A percentile compares a stretch with the other conserved stretches of the same genome.
These are phyloP conservation scores for Lactarius indigo DNA, from an alignment of 768 basidiomycete genomes.

Conservation along the genomic window DNA sequence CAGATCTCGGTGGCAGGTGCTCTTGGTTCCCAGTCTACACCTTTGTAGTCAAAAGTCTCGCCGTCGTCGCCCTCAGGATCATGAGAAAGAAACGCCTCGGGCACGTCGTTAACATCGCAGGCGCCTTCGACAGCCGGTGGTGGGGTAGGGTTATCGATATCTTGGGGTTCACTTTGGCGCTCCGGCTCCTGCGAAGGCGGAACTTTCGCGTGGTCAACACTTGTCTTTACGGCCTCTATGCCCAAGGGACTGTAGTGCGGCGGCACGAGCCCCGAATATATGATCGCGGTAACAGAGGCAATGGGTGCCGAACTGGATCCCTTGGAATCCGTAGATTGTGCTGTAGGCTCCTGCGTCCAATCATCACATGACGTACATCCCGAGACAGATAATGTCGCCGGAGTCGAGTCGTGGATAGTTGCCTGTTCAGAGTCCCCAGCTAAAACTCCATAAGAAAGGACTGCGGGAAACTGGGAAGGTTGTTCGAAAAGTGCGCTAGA, in stretches of 20 bases:
- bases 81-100: background rate
- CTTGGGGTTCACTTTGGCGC: background rate
- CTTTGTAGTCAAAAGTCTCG: conserved; percentile 13
- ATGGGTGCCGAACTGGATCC: background rate
- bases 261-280: background rate
- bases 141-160: background rate
- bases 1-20: background rate
- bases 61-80: background rate
- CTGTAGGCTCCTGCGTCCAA: background rate
- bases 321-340: background rate
- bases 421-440: background rate
- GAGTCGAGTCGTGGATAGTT: background rate
- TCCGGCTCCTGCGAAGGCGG: background rate
- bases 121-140: background rate
- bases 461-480: background rate
- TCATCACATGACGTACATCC: background rate
- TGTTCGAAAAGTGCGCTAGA: background rate
- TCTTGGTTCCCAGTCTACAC: conserved; percentile 6
- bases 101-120: background rate
- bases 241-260: background rate
- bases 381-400: background rate
- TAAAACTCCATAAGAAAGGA: background rate
- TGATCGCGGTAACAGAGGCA: background rate
- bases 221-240: background rate
- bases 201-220: background rate